phyloP scores from a whole-genome alignment of 2,329 filamentous ascomycete species.

The Moelleriella libera region DNA sequence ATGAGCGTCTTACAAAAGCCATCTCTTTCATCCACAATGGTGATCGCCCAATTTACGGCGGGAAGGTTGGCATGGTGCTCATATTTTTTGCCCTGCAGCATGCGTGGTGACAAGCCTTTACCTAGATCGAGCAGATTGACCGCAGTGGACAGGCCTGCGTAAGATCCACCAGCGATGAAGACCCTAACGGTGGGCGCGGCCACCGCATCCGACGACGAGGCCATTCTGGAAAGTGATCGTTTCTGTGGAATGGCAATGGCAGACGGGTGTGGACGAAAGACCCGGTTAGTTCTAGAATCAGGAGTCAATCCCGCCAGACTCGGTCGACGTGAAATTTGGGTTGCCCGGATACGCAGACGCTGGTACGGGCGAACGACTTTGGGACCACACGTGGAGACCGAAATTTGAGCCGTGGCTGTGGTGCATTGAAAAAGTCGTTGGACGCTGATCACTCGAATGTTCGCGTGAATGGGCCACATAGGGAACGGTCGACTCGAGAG shows the following conservation, averaged over 20 bases:
- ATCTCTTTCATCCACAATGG: constrained; percentile 65
- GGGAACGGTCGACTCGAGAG: too few relatives aligned
- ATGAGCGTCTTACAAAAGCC: constrained; percentile 51
- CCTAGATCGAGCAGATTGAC: constrained; percentile 55
- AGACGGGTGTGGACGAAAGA: too few relatives aligned
- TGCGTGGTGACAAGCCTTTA: constrained; percentile 37
- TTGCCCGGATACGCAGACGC: too few relatives aligned
- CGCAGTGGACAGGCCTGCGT: constrained; percentile 53
- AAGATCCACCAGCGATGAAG: constrained; percentile 57
- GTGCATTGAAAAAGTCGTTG: too few relatives aligned
- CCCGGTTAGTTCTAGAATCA: too few relatives aligned
- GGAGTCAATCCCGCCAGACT: too few relatives aligned
- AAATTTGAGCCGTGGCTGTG: too few relatives aligned
- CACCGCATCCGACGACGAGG: constrained; percentile 11
- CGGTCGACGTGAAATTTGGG: too few relatives aligned
- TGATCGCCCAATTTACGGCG: constrained; percentile 50
- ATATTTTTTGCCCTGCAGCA: constrained; percentile 18
- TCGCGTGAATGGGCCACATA: too few relatives aligned
- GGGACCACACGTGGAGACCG: too few relatives aligned
- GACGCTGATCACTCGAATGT: too few relatives aligned
- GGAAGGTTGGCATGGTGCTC: constrained; percentile 24
- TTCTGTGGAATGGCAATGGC: background rate
- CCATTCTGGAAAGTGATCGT: constrained; percentile 10
- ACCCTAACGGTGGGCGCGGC: constrained; percentile 32
- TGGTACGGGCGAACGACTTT: too few relatives aligned